A percentile compares a stretch with the other conserved stretches of the same genome.
Conservation (phyloP, 176 grass and related monocot genomes). For the Zoysia pacifica region DNA sequence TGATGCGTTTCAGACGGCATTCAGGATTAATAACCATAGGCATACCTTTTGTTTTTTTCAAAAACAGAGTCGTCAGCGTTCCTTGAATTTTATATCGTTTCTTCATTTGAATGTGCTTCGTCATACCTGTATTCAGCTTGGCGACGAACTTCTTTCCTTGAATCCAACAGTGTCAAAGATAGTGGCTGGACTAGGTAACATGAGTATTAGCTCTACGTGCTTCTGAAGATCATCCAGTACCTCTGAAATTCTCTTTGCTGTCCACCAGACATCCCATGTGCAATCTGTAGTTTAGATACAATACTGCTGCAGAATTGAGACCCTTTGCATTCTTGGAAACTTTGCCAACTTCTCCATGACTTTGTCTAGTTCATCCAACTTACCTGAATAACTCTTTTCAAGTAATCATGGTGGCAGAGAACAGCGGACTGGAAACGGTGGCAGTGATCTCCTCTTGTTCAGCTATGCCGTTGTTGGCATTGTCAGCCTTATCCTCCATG, state of each 20-base stretch:
- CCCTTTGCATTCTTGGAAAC: conserved; percentile 8
- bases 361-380: conserved; percentile 41
- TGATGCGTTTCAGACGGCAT: conserved; percentile 11
- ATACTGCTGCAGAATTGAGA: conserved; percentile 19
- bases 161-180: conserved; percentile 8
- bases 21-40: conserved; percentile 29
- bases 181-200: neutral
- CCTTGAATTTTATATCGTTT: conserved; percentile 31
- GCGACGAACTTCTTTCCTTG: neutral
- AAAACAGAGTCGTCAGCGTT: conserved; percentile 30
- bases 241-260: conserved; percentile 8
- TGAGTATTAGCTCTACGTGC: neutral
- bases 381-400: conserved; percentile 43
- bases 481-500: conserved; percentile 11
- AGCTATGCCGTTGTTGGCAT: conserved; percentile 2
- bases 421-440: neutral
- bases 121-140: neutral
- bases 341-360: conserved; percentile 30
- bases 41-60: neutral
- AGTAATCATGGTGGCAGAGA: conserved; percentile 6
- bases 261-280: conserved; percentile 1
- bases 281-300: conserved; percentile 34
- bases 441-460: conserved; percentile 35
- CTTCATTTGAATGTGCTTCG: neutral
- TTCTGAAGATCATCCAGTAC: conserved; percentile 19